Percentiles rank a stretch among this genome's conserved stretches.
Conservation (phyloP, 305 asterid genomes). For the Petunia hybrid region DNA sequence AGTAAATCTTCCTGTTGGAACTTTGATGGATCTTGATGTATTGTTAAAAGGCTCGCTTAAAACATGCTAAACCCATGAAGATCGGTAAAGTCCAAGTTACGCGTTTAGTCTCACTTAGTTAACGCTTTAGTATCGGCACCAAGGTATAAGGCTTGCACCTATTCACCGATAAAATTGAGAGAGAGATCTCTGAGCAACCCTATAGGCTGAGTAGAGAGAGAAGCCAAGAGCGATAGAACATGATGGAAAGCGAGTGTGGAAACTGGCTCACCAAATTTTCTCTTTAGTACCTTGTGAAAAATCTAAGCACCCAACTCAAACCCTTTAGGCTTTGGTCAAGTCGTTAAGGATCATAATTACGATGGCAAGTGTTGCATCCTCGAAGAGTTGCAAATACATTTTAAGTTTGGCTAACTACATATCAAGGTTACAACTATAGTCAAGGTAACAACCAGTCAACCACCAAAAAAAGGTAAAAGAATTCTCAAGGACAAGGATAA, state of each 20-base stretch:
- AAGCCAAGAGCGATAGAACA: no score
- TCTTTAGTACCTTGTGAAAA: not conserved
- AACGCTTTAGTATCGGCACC: not conserved
- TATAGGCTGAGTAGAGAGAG: no score
- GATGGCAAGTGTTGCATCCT: conserved; percentile 19
- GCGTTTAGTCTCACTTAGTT: not conserved
- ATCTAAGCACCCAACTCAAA: not conserved
- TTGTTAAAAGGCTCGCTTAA: not conserved
- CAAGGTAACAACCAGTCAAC: not conserved
- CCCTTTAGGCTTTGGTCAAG: not conserved
- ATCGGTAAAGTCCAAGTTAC: not conserved
- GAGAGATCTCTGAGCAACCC: no score
- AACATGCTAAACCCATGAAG: no score
- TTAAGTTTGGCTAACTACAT: not conserved
- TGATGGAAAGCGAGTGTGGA: no score
- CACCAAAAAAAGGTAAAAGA: not conserved
- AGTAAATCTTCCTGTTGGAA: not conserved
- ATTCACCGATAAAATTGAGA: not conserved
- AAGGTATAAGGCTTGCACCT: not conserved
- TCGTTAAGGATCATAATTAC: not conserved
- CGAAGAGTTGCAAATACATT: not conserved
- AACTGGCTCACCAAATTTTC: no score
- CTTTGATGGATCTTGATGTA: not conserved
- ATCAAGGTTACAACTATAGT: not conserved
- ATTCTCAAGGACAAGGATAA: not conserved